Conservation (phyloP, 1,284 basidiomycete species). For the Leccinum pallidistipes region DNA sequence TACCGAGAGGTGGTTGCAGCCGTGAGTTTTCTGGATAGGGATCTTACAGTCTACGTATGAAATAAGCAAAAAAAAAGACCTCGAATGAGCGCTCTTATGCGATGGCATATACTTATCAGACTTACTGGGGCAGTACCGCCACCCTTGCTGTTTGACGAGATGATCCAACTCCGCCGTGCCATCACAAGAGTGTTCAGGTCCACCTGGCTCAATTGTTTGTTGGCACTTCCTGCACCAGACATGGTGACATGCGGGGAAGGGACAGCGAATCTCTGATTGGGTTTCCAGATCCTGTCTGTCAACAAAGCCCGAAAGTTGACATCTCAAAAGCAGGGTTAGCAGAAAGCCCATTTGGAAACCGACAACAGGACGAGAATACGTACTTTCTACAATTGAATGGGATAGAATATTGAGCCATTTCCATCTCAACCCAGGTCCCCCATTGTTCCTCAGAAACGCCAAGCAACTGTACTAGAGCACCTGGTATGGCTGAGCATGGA, state of each 20-base stretch:
- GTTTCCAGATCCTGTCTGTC: constrained; percentile 50
- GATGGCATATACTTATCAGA: background rate
- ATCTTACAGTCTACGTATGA: constrained; percentile 51
- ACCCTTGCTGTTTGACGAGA: constrained; percentile 51
- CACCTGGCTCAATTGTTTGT: constrained; percentile 39
- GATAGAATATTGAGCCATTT: constrained; percentile 45
- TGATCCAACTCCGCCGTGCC: constrained; percentile 53
- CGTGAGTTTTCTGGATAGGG: constrained; percentile 53
- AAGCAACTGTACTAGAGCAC: constrained; percentile 43
- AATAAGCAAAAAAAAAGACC: no score
- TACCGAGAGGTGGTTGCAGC: constrained; percentile 69
- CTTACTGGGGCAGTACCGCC: constrained; percentile 59
- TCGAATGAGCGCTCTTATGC: background rate
- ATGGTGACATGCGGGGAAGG: constrained; percentile 45
- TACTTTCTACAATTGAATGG: constrained; percentile 39
- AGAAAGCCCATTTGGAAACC: background rate
- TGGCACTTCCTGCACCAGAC: constrained; percentile 57
- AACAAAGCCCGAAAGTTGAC: constrained; percentile 46
- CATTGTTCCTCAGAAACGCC: constrained; percentile 51
- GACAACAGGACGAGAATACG: background rate
- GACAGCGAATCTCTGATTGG: constrained; percentile 42
- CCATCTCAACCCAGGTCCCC: constrained; percentile 52
- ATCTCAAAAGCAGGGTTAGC: constrained; percentile 36
- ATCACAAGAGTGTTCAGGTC: constrained; percentile 54
- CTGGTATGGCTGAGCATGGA: constrained; percentile 39